Evolutionary conservation across 176 grass and related monocot species (phyloP).

Genomic region (Tuctoria greenei): DNA sequence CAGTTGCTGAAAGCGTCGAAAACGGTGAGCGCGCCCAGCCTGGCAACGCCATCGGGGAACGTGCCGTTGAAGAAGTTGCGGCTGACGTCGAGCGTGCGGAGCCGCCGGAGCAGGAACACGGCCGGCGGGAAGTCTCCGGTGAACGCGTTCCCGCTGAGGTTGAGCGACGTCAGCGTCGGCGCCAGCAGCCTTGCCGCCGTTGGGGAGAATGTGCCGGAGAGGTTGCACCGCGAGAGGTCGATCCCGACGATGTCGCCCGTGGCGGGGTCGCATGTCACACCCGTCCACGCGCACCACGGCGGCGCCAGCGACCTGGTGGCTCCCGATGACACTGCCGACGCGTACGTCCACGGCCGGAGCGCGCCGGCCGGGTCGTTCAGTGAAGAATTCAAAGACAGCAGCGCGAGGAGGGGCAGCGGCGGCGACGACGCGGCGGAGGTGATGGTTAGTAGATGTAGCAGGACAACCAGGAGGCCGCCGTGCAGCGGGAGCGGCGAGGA

Average conservation of each 20-base stretch:
- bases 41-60: slow-evolving; percentile 49
- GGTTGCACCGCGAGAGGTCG: slow-evolving; percentile 74
- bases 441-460: slow-evolving; percentile 44
- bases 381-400: slow-evolving; percentile 67
- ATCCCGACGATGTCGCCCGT: slow-evolving; percentile 51
- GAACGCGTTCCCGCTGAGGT: slow-evolving; percentile 79
- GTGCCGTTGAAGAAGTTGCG: slow-evolving; percentile 82
- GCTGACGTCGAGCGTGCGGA: slow-evolving; percentile 63
- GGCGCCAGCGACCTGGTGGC: slow-evolving; percentile 30
- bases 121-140: slow-evolving; percentile 37
- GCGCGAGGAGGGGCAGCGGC: slow-evolving; percentile 56
- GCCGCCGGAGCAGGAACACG: slow-evolving; percentile 56
- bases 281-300: slow-evolving; percentile 84
- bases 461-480: slow-evolving; percentile 38
- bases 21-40: slow-evolving; percentile 32
- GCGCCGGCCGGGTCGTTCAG: slow-evolving; percentile 53
- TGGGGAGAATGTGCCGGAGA: slow-evolving; percentile 59
- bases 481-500: not conserved
- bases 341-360: slow-evolving; percentile 65
- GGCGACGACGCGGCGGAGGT: slow-evolving; percentile 41
- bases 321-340: slow-evolving; percentile 28
- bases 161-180: slow-evolving; percentile 56
- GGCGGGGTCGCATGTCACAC: slow-evolving; percentile 50
- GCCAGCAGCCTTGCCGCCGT: slow-evolving; percentile 59
- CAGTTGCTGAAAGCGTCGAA: slow-evolving; percentile 88